Evolutionary conservation across 2,329 filamentous ascomycete species (phyloP), one percentile per base, ranked within the genome.

Genomic region (Ceratocystis variospora): DNA sequence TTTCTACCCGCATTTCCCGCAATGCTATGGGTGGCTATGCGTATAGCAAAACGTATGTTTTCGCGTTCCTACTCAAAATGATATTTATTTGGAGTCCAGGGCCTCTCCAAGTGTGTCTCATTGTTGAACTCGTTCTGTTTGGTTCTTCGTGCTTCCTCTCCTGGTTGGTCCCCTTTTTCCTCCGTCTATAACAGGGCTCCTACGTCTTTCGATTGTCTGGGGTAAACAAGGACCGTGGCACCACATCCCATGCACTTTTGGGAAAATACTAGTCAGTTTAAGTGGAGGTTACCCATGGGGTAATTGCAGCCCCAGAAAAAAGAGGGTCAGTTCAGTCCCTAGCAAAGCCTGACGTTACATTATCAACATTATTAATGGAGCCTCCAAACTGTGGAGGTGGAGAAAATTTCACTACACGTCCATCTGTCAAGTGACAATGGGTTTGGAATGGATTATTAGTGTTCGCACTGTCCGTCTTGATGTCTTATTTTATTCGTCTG

Each of bases 191-290:
- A 53, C 48, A 53, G 25, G 33, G 33, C 33, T 37, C 33, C 33
- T 37, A 4, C 41, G 15, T 53, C 50, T 62, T 61, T 61, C 33
- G 44, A 46, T 45, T 65, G 53, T 64, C 62, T 53, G 62, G 66
- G 65, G 61, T 57, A 66, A 61, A 22, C 61, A 63, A 25, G 61
- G 65, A 63, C 59, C 33, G 53, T 63, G 37, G 61, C 63, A 61
- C 59, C 22, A 66, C 65, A 25, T 63, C 44, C 61, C 65, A 61
- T 62, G 48, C 63, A 66, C 46, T 59, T 55, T 63, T 62, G 10
- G 33, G 33, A 37, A 37, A 37, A 50, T 61, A 28, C 46, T 66
- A 66, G 33, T 66, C 46, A 41, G 25, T 45, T 15, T 63, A 50
- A 17, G 33, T 62, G 48, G 61, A 37, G 33, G 31, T 15, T 37